Evolutionary conservation across 2,329 filamentous ascomycete genomes (phyloP), one percentile per base, ranked within the genome.

Genomic region (Colletotrichum zoysiae): DNA sequence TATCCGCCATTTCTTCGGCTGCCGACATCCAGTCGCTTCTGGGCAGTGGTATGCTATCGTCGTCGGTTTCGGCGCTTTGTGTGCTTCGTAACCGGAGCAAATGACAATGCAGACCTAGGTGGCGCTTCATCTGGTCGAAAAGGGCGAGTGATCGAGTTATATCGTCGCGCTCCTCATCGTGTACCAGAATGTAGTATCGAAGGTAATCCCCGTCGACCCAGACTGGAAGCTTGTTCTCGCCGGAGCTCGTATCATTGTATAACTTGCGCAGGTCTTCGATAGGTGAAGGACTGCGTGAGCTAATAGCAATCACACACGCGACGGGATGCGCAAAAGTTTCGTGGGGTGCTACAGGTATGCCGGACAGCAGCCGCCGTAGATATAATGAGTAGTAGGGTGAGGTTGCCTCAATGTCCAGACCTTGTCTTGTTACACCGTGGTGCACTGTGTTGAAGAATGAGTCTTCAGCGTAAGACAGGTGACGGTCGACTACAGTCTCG

Each of bases 61-160:
- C 95, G 80, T 98, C 96, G 1, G 94, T 95, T 74, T 95, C 90
- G 46, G 94, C 91, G 80, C 94, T 95, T 78, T 95, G 93, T 48
- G 90, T 92, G 77, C 94, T 97, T 76, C 95, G 89, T 62, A 99
- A 84, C 74, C 97, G 87, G 44, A 99, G 86, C 14, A 99, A 86
- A 82, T 99, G 96, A 79, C 96, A 99, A 81, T 99, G 95, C 59
- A 98, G 85, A 1, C 96, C 96, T 74, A 99, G 94, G 82, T 98
- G 94, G n/a, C 96, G 91, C 82, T 98, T 99, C 97, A 99, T 99
- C 81, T 98, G 94, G 76, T 99, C 96, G 81, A 97, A 99, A 38
- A 98, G 86, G 23, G 91, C 89, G 81, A 95, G 95, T 16, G 95
- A 97, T 81, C 95, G 93, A 48, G 90, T 90, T 73, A 98, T 97